Percentiles rank a stretch among this genome's conserved stretches.
phyloP scores from a whole-genome alignment of 1,284 basidiomycete genomes.

The Rhodotorula sp. region DNA sequence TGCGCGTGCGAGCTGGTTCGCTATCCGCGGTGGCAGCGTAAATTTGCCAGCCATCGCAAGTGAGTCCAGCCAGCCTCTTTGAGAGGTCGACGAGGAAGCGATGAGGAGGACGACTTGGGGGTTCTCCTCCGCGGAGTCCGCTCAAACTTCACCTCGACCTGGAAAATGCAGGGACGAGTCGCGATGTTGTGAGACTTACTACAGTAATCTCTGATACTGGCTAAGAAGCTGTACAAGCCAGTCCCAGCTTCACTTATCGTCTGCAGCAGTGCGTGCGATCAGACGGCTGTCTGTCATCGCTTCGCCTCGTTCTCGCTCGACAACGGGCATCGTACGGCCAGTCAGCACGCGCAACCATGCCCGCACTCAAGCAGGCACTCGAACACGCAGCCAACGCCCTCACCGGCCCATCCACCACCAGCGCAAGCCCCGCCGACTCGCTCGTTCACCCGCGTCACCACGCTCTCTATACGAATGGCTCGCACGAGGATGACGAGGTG shows the following conservation, averaged over 20 bases:
- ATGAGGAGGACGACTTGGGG: no score
- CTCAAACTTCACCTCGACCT: no score
- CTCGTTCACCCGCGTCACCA: background rate
- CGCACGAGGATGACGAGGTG: background rate
- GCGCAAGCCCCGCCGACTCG: background rate
- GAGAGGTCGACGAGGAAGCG: no score
- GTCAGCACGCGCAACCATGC: background rate
- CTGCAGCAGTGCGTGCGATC: no score
- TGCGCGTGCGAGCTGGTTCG: constrained; percentile 1
- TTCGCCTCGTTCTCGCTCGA: background rate
- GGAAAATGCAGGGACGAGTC: no score
- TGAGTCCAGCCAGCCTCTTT: background rate
- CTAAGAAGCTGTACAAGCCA: no score
- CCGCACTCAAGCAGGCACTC: background rate
- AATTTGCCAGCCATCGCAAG: background rate
- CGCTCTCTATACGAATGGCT: background rate
- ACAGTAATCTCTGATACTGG: no score
- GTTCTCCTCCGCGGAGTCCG: no score
- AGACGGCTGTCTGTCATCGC: no score
- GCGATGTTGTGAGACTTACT: no score
- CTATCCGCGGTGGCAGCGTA: constrained; percentile 1
- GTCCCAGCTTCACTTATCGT: no score
- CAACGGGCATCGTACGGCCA: background rate
- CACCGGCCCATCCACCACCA: background rate
- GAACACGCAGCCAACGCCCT: background rate